phyloP scores from a whole-genome alignment of 306 rosid genomes.

The Vigna unguiculata region DNA sequence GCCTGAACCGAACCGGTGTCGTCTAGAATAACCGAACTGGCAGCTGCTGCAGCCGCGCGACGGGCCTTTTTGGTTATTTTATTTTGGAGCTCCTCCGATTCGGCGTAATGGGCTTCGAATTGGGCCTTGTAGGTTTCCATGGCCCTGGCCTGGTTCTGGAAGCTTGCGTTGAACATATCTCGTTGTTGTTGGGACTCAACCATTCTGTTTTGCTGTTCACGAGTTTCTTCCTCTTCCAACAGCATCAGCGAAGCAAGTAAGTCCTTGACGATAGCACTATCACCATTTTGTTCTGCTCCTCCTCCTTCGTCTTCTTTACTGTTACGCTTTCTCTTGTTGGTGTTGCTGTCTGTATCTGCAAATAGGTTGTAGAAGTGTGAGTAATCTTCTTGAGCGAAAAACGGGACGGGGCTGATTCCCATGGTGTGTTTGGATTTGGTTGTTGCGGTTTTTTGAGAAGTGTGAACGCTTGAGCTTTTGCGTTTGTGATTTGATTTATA shows the following conservation, averaged over 20 bases:
- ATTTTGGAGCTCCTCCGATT: slow-evolving; percentile 36
- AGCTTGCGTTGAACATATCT: slow-evolving; percentile 34
- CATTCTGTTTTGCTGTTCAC: slow-evolving; percentile 40
- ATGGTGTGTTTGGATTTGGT: slow-evolving; percentile 30
- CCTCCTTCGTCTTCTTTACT: slow-evolving; percentile 39
- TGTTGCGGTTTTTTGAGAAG: background rate
- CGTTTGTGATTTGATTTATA: background rate
- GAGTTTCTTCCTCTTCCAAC: slow-evolving; percentile 63
- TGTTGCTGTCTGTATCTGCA: slow-evolving; percentile 52
- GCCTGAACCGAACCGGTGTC: background rate
- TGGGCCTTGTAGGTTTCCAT: slow-evolving; percentile 51
- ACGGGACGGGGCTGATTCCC: slow-evolving; percentile 61
- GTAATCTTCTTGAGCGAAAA: slow-evolving; percentile 65
- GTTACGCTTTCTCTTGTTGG: slow-evolving; percentile 44
- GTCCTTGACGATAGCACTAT: slow-evolving; percentile 32
- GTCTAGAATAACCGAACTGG: background rate
- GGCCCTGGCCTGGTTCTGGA: slow-evolving; percentile 43
- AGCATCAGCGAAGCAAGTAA: slow-evolving; percentile 56
- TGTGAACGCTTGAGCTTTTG: slow-evolving; percentile 51
- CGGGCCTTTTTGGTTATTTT: slow-evolving; percentile 51
- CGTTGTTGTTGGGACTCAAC: slow-evolving; percentile 46
- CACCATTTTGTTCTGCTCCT: background rate
- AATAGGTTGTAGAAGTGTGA: slow-evolving; percentile 45
- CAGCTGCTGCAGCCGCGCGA: slow-evolving; percentile 25
- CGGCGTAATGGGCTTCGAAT: slow-evolving; percentile 45